Evolutionary conservation across 2,329 filamentous ascomycete genomes (phyloP).

Genomic region (Aspergillus sojae): DNA sequence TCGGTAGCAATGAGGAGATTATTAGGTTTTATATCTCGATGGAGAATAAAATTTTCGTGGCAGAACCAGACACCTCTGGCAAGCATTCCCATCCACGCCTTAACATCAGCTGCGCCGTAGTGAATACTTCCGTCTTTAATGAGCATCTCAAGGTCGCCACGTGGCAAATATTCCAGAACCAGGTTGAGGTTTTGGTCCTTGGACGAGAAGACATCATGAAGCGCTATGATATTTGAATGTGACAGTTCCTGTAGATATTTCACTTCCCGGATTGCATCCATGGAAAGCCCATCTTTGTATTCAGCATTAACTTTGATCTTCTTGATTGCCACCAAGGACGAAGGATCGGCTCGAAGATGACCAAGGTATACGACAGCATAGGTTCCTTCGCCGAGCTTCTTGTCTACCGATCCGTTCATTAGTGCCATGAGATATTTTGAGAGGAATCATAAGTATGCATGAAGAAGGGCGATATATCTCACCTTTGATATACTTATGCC

Average conservation of each 20-base stretch:
- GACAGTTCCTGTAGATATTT: conserved; percentile 92
- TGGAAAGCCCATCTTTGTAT: conserved; percentile 87
- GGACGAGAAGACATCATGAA: conserved; percentile 90
- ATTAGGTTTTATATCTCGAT: conserved; percentile 99
- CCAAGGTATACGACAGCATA: conserved; percentile 95
- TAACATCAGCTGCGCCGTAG: conserved; percentile 88
- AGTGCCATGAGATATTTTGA: neutral
- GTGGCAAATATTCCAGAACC: conserved; percentile 88
- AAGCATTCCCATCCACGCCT: conserved; percentile 99
- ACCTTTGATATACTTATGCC: conserved; percentile 89
- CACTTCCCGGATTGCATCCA: conserved; percentile 93
- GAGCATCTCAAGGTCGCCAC: conserved; percentile 93
- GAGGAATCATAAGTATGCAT: neutral
- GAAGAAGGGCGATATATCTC: conserved; percentile 18
- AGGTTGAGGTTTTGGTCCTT: conserved; percentile 97
- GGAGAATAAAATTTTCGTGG: conserved; percentile 89
- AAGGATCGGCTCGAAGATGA: conserved; percentile 72
- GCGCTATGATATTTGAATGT: conserved; percentile 92
- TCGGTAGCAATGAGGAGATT: conserved; percentile 93
- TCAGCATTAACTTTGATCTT: conserved; percentile 58
- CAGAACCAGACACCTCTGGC: conserved; percentile 92
- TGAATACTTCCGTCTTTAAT: conserved; percentile 83
- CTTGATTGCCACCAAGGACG: conserved; percentile 71
- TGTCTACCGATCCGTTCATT: conserved; percentile 56
- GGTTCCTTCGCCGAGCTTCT: conserved; percentile 92